A percentile compares a stretch with the other conserved stretches of the same genome.
phyloP scores from a whole-genome alignment of 495 filamentous ascomycete species.

The Rhizodiscina lignyota region DNA sequence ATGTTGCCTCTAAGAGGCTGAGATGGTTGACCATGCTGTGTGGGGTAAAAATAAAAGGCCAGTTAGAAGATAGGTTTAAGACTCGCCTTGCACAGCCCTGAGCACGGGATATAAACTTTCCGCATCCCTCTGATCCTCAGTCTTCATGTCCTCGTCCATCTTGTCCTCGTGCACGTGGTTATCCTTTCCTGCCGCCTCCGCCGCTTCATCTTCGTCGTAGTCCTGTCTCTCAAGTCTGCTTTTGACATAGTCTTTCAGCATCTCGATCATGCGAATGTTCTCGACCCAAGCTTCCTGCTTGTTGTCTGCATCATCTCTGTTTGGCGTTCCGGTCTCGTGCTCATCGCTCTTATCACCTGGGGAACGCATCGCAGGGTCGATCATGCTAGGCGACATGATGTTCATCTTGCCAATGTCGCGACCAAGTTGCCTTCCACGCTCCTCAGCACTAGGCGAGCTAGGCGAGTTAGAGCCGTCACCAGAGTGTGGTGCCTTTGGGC shows the following conservation, averaged over 20 bases:
- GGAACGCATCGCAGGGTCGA: slow-evolving; percentile 13
- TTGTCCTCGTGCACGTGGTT: background rate
- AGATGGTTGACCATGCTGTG: no score
- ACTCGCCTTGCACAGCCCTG: slow-evolving; percentile 11
- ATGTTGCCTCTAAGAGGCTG: no score
- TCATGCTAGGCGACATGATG: slow-evolving; percentile 11
- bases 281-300: slow-evolving; percentile 65
- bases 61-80: no score
- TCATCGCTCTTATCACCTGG: slow-evolving; percentile 9
- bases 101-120: slow-evolving; percentile 17
- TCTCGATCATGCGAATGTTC: slow-evolving; percentile 66
- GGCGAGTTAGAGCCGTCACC: background rate
- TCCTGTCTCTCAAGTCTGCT: slow-evolving; percentile 46
- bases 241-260: slow-evolving; percentile 49
- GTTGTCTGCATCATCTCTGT: background rate
- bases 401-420: slow-evolving; percentile 12
- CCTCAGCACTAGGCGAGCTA: slow-evolving; percentile 6
- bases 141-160: slow-evolving; percentile 1
- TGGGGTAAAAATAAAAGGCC: no score
- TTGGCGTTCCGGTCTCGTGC: background rate
- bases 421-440: slow-evolving; percentile 8
- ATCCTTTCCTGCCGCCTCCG: background rate
- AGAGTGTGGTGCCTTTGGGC: background rate
- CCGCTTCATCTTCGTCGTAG: slow-evolving; percentile 25
- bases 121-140: slow-evolving; percentile 10